Evolutionary conservation across 129 eudicot genomes (phyloP).

Genomic region (Flaveria robusta): DNA sequence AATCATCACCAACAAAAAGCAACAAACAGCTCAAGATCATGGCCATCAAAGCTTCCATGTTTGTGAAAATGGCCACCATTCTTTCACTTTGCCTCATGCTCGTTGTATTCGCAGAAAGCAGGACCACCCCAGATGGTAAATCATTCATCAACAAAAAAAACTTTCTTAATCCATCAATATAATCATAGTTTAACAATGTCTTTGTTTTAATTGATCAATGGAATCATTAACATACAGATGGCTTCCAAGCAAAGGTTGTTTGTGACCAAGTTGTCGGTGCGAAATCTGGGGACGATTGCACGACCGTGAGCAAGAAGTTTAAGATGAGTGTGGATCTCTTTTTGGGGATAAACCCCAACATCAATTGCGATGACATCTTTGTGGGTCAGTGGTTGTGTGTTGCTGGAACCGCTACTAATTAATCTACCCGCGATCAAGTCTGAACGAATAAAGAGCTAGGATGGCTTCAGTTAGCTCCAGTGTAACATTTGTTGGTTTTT

Average conservation of each 20-base stretch:
- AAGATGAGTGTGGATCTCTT: constrained; percentile 10
- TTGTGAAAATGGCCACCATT: constrained; percentile 14
- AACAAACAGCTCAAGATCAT: background rate
- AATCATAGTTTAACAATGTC: too few species aligned
- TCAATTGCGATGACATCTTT: constrained; percentile 32
- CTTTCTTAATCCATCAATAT: too few species aligned
- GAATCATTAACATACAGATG: background rate
- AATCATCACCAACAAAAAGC: background rate
- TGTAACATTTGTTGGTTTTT: background rate
- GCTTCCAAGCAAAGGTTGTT: constrained; percentile 15
- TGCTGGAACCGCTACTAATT: constrained; percentile 10
- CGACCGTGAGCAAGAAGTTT: constrained; percentile 19
- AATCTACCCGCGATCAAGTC: background rate
- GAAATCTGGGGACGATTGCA: constrained; percentile 29
- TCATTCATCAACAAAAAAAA: background rate
- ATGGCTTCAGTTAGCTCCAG: background rate
- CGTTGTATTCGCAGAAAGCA: background rate
- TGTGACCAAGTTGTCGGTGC: constrained; percentile 30
- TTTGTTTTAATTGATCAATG: background rate
- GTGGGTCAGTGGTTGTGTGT: constrained; percentile 44
- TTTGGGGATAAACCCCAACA: constrained; percentile 36
- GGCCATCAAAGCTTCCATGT: constrained; percentile 31
- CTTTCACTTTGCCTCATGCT: constrained; percentile 30
- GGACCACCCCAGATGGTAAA: constrained; percentile 12
- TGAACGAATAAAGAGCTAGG: background rate